Conservation (phyloP, 192 early-diverging fungal genomes). For the Coemansia sp. region DNA sequence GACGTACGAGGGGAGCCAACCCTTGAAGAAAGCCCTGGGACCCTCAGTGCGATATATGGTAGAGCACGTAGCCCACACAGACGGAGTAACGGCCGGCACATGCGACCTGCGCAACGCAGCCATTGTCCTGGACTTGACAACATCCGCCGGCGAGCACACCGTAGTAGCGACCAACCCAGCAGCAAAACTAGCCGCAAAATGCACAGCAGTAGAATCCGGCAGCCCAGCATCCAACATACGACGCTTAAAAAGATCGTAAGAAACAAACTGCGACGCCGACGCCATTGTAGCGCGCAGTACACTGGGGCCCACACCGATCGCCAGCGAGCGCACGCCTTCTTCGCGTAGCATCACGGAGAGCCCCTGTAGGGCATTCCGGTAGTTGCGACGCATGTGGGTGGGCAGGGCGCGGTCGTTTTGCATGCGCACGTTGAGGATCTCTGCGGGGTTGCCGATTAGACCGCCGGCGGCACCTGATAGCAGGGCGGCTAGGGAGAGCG, state of each 20-base stretch:
- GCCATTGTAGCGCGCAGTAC: slow-evolving; percentile 84
- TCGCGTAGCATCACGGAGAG: slow-evolving; percentile 63
- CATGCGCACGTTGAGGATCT: slow-evolving; percentile 82
- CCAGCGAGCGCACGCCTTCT: slow-evolving; percentile 73
- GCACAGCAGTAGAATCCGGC: slow-evolving; percentile 63
- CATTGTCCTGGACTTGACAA: slow-evolving; percentile 84
- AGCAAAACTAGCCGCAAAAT: slow-evolving; percentile 68
- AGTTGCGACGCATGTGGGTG: slow-evolving; percentile 60
- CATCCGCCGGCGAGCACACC: slow-evolving; percentile 73
- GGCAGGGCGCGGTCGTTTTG: slow-evolving; percentile 75
- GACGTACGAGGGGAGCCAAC: slow-evolving; percentile 78
- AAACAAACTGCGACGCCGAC: slow-evolving; percentile 68
- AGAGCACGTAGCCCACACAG: slow-evolving; percentile 24
- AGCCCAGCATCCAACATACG: slow-evolving; percentile 56
- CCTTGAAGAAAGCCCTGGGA: slow-evolving; percentile 69
- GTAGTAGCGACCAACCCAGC: slow-evolving; percentile 77
- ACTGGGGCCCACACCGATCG: slow-evolving; percentile 87
- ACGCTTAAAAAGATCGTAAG: slow-evolving; percentile 75
- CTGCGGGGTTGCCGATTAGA: slow-evolving; percentile 70
- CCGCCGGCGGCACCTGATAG: slow-evolving; percentile 57
- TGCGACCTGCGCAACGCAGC: slow-evolving; percentile 36
- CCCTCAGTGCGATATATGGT: slow-evolving; percentile 64
- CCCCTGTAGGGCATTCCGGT: slow-evolving; percentile 67
- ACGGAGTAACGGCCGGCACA: slow-evolving; percentile 27
- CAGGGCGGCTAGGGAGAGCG: slow-evolving; percentile 20